These are phyloP conservation scores for Corchorus olitorius DNA, from an alignment of 345 rosid genomes.

Conservation along the genomic window DNA sequence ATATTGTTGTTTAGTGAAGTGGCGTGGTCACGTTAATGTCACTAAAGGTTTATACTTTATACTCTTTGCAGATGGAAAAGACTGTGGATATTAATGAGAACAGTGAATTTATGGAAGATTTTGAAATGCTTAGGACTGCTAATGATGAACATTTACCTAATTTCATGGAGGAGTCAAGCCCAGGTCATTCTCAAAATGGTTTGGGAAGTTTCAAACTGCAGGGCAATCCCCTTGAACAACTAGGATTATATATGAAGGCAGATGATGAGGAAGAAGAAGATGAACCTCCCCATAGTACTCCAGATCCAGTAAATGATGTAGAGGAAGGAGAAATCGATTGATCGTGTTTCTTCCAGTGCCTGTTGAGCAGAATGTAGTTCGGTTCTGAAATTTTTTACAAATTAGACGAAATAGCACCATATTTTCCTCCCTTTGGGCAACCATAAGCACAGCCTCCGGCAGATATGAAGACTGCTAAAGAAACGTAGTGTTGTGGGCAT, in stretches of 20 bases:
- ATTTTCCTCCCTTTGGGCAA: background rate
- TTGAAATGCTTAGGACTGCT: slow-evolving; percentile 71
- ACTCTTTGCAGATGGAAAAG: slow-evolving; percentile 78
- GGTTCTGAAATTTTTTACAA: background rate
- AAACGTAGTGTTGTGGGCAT: no score
- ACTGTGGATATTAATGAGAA: slow-evolving; percentile 88
- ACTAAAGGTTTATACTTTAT: slow-evolving; percentile 17
- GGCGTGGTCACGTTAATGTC: background rate
- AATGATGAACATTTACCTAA: slow-evolving; percentile 49
- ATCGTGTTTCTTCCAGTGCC: background rate
- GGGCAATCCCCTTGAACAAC: slow-evolving; percentile 78
- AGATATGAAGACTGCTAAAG: background rate
- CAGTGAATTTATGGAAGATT: slow-evolving; percentile 75
- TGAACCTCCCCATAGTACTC: slow-evolving; percentile 37
- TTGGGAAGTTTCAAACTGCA: slow-evolving; percentile 75
- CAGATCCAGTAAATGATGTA: slow-evolving; percentile 35
- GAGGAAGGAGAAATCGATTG: slow-evolving; percentile 68
- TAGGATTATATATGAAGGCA: slow-evolving; percentile 79
- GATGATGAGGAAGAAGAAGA: slow-evolving; percentile 69
- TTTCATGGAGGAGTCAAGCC: slow-evolving; percentile 59
- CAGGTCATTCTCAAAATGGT: slow-evolving; percentile 43
- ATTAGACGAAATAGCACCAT: background rate
- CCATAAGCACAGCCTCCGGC: background rate
- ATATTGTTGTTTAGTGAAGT: background rate
- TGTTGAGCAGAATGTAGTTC: background rate